These are phyloP conservation scores for Fistulinella prunicolor DNA, from an alignment of 768 basidiomycete species.

Conservation along the genomic window DNA sequence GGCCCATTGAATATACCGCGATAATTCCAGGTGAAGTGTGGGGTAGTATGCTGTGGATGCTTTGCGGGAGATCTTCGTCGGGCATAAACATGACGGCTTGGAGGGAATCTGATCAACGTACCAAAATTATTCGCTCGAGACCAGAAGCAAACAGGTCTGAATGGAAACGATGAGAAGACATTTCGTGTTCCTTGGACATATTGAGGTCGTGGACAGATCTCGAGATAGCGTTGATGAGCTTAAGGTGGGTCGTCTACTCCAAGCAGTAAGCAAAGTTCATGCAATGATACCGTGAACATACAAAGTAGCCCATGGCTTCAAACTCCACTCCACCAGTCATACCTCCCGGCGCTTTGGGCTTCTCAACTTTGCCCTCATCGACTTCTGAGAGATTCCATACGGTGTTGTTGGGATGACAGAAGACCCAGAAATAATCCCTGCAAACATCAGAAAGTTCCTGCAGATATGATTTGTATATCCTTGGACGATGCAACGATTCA, in stretches of 20 bases:
- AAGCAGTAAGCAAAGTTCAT: conserved; percentile 7
- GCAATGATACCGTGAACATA: conserved; percentile 39
- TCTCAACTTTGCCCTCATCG: conserved; percentile 82
- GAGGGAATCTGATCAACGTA: conserved; percentile 35
- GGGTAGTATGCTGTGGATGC: conserved; percentile 95
- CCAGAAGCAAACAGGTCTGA: conserved; percentile 87
- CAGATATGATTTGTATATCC: conserved; percentile 80
- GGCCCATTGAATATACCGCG: conserved; percentile 77
- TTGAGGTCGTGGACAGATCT: conserved; percentile 62
- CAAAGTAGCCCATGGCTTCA: conserved; percentile 95
- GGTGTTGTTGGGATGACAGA: conserved; percentile 92
- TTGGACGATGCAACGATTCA: conserved; percentile 59
- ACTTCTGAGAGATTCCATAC: conserved; percentile 86
- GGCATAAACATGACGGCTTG: background rate
- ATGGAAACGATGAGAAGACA: conserved; percentile 82
- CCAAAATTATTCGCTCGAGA: conserved; percentile 85
- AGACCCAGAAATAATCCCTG: conserved; percentile 94
- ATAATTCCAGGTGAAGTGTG: conserved; percentile 88
- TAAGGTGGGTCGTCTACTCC: conserved; percentile 80
- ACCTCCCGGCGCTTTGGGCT: conserved; percentile 90
- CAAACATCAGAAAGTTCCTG: conserved; percentile 87
- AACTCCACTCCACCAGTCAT: conserved; percentile 99
- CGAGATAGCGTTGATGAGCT: conserved; percentile 78
- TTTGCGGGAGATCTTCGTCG: conserved; percentile 81
- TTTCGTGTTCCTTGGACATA: conserved; percentile 63